phyloP scores from a whole-genome alignment of 202 grass and related monocot genomes.

The Setaria viridis region DNA sequence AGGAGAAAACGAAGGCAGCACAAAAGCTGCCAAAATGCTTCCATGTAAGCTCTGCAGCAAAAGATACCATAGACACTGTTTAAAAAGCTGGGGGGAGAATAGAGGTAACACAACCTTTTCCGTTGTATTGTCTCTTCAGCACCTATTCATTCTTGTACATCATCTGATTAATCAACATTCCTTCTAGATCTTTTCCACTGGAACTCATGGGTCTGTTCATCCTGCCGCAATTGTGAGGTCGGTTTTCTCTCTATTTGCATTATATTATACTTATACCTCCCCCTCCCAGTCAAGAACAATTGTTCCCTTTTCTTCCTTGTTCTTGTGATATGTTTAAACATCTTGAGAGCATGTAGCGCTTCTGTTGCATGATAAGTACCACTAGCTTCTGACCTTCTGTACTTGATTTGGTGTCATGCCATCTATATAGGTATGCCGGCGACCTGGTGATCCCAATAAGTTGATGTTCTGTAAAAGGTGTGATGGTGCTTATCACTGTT shows the following conservation, averaged over 20 bases:
- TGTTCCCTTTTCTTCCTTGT: not conserved
- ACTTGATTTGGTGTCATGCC: not conserved
- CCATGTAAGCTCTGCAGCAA: conserved; percentile 94
- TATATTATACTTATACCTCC: not conserved
- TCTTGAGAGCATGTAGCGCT: not conserved
- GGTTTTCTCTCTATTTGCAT: conserved; percentile 26
- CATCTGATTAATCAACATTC: conserved; percentile 45
- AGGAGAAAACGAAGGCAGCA: conserved; percentile 90
- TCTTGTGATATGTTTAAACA: conserved; percentile 5
- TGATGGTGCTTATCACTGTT: conserved; percentile 96
- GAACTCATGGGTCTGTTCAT: conserved; percentile 83
- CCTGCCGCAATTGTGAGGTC: conserved; percentile 93
- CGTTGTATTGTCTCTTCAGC: not conserved
- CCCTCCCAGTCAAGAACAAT: not conserved
- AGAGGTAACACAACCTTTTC: conserved; percentile 60
- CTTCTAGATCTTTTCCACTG: conserved; percentile 92
- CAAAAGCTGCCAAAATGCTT: conserved; percentile 91
- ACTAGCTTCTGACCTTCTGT: conserved; percentile 27
- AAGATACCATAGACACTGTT: conserved; percentile 87
- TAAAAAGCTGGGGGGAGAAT: conserved; percentile 93
- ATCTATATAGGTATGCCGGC: conserved; percentile 75
- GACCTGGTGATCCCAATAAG: conserved; percentile 97
- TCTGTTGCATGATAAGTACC: not conserved
- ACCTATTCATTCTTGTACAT: conserved; percentile 25
- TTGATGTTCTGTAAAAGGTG: conserved; percentile 99